Conservation (phyloP, 768 basidiomycete genomes). For the Melanogaster broomeanus region DNA sequence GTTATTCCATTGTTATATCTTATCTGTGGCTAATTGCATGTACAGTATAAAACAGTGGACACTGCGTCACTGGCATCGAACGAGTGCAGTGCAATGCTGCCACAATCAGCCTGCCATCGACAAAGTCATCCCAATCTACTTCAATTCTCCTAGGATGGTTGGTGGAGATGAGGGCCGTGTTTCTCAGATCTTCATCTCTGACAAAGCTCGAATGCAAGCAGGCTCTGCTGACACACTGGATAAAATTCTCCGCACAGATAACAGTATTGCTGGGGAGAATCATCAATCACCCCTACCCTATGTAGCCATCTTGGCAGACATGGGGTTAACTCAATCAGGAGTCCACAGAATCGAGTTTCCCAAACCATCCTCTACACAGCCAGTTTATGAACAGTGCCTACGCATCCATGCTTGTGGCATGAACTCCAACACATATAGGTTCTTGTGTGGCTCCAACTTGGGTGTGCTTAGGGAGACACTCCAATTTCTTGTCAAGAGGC, state of each 20-base stretch:
- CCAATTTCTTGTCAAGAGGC: too few relatives aligned
- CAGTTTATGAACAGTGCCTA: too few relatives aligned
- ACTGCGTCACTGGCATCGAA: conserved; percentile 1
- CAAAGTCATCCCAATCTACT: conserved; percentile 9
- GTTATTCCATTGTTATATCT: background rate
- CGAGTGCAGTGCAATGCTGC: conserved; percentile 7
- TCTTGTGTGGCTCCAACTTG: too few relatives aligned
- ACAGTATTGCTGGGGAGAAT: too few relatives aligned
- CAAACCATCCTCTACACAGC: too few relatives aligned
- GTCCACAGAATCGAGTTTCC: too few relatives aligned
- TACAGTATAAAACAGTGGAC: background rate
- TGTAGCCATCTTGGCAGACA: background rate
- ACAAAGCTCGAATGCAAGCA: background rate
- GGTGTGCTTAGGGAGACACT: too few relatives aligned
- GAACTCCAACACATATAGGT: too few relatives aligned
- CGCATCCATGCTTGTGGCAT: too few relatives aligned
- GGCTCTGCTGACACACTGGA: background rate
- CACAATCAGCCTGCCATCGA: conserved; percentile 1
- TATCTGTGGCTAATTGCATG: background rate
- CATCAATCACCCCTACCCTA: background rate
- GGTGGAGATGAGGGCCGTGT: background rate
- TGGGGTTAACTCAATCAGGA: background rate
- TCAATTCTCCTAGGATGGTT: background rate
- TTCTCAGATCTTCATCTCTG: conserved; percentile 8
- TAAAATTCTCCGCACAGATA: background rate